Base-by-base conservation (phyloP, 1,139 yeast species). In the Geotrichum fermentans region DNA sequence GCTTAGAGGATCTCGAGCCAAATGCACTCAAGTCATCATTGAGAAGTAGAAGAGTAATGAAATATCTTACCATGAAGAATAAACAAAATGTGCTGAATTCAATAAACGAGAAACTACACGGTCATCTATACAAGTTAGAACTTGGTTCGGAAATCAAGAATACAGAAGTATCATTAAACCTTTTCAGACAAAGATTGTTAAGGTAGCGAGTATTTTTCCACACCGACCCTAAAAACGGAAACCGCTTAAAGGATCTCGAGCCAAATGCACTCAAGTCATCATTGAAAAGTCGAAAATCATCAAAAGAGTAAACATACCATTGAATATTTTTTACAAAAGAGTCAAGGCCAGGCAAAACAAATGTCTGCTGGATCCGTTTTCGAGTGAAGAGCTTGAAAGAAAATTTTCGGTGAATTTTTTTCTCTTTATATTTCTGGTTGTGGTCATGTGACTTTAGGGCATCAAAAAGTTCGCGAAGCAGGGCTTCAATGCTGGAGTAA, bases 261-360 rank as follows among this genome's bases (percentile, higher is more conserved):
- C 52, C 52, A 49, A 49, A 49, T 49, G 52, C 52, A 49, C 52
- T 49, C 52, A 39, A 49, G 52, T 49, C 52, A 49, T 49, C 52
- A 49, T 49, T 38, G 34, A 39, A 32, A 30, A 11, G 14, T 4
- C 28, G 8, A 20, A 20, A 8, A 36, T 10, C n/a, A 6, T 17
- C 3, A 20, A 13, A 21, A 10, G 20, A 16, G 17, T 3, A 33
- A 33, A 33, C 36, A 14, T 33, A 33, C 36, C 36, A n/a, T 33
- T 33, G 14, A 18, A 14, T 33, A 13, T 16, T 14, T 33, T 16
- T 33, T 14, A 18, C 14, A 10, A 14, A 21, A 33, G 36, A 11
- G 18, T 3, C 18, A 20, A 20, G 3, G 21, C n/a, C n/a, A n/a
- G n/a, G n/a, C n/a, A 6, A 34, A 24, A n/a, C 38, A 34, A 34